These are phyloP conservation scores for Amanita fuliginea DNA, from an alignment of 768 basidiomycete species.

Conservation along the genomic window DNA sequence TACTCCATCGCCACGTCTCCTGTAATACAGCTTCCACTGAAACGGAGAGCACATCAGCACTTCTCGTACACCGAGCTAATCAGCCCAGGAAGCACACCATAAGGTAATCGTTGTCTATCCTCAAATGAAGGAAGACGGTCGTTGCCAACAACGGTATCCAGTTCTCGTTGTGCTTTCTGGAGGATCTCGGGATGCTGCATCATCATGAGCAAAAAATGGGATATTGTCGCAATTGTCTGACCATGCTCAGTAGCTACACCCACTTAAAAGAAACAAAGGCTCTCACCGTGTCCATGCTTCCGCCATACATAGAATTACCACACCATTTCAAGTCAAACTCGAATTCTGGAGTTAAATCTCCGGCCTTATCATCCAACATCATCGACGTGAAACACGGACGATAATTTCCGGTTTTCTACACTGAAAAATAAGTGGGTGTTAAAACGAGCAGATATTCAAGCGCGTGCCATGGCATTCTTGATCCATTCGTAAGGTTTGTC, in stretches of 20 bases:
- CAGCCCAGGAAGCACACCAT: conserved; percentile 20
- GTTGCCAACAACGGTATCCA: conserved; percentile 46
- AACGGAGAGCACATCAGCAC: neutral
- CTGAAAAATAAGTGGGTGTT: neutral
- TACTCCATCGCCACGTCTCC: conserved; percentile 47
- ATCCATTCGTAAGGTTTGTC: conserved; percentile 52
- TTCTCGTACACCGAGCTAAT: neutral
- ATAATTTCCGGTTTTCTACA: conserved; percentile 29
- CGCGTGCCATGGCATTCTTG: conserved; percentile 43
- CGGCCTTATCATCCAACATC: conserved; percentile 38
- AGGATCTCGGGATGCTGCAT: conserved; percentile 46
- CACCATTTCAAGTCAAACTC: conserved; percentile 72
- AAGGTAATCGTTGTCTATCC: conserved; percentile 48
- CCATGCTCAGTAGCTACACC: neutral
- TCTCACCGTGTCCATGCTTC: conserved; percentile 54
- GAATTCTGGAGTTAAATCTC: conserved; percentile 26
- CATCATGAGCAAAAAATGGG: conserved; percentile 61
- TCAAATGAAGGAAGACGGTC: conserved; percentile 48
- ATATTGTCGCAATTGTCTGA: conserved; percentile 43
- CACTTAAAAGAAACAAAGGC: neutral
- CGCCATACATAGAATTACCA: conserved; percentile 75
- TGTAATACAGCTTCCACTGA: conserved; percentile 41
- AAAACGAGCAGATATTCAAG: conserved; percentile 3
- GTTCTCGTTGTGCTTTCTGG: conserved; percentile 49
- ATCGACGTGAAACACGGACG: conserved; percentile 36